Percentiles rank a stretch among this genome's conserved stretches.
Evolutionary conservation across 495 filamentous ascomycete species (phyloP).

Genomic region (Hypomontagnella monticulosa): DNA sequence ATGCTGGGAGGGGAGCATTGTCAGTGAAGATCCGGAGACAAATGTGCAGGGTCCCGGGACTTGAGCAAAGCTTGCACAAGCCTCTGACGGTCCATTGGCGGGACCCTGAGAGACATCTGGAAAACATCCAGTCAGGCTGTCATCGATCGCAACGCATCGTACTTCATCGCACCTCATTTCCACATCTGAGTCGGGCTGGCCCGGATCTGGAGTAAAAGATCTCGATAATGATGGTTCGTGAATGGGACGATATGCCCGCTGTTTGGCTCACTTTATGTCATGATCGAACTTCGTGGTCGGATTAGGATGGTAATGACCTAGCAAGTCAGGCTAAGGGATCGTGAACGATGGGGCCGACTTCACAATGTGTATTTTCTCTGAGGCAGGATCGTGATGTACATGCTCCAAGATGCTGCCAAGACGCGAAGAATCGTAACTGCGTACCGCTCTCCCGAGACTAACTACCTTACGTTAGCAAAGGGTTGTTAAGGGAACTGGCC

Average conservation of each 20-base stretch:
- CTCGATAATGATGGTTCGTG: slow-evolving; percentile 34
- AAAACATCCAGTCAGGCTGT: slow-evolving; percentile 14
- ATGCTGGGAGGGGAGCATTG: slow-evolving; percentile 32
- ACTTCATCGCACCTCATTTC: slow-evolving; percentile 25
- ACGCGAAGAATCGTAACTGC: slow-evolving; percentile 30
- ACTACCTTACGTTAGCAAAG: slow-evolving; percentile 34
- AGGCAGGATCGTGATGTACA: slow-evolving; percentile 25
- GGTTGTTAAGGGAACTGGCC: slow-evolving; percentile 16
- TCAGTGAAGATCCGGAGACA: slow-evolving; percentile 46
- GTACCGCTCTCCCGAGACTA: slow-evolving; percentile 44
- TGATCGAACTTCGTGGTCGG: slow-evolving; percentile 5
- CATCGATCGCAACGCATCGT: slow-evolving; percentile 29
- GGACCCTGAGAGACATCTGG: slow-evolving; percentile 34
- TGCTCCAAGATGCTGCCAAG: slow-evolving; percentile 36
- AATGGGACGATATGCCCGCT: slow-evolving; percentile 23
- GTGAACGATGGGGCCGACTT: slow-evolving; percentile 22
- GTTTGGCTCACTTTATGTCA: slow-evolving; percentile 14
- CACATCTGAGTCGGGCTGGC: slow-evolving; percentile 23
- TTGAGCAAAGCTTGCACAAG: slow-evolving; percentile 35
- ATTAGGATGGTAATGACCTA: neutral
- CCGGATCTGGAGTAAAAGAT: slow-evolving; percentile 29
- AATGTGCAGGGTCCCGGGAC: slow-evolving; percentile 41
- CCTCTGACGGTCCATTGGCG: slow-evolving; percentile 38
- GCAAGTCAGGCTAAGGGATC: slow-evolving; percentile 11
- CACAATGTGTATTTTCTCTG: slow-evolving; percentile 20